These are phyloP conservation scores for Davidsoniella neocaledoniae DNA, from an alignment of 2,329 filamentous ascomycete genomes.

Conservation along the genomic window DNA sequence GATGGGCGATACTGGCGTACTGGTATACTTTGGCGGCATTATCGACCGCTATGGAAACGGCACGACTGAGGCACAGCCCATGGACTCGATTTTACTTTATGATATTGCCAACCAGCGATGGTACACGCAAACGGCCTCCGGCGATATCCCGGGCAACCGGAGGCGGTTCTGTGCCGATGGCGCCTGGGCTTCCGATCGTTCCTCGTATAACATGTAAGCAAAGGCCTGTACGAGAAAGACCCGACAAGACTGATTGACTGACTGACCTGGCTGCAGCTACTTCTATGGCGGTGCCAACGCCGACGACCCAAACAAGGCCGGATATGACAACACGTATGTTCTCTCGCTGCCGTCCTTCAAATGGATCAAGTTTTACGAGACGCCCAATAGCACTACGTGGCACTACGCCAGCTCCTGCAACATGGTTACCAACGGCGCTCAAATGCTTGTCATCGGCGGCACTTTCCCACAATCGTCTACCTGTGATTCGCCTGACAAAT, in stretches of 20 bases:
- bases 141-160: slow-evolving; percentile 33
- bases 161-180: slow-evolving; percentile 45
- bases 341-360: slow-evolving; percentile 44
- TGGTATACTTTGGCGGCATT: slow-evolving; percentile 46
- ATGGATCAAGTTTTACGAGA: slow-evolving; percentile 41
- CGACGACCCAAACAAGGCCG: slow-evolving; percentile 23
- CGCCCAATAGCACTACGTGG: slow-evolving; percentile 20
- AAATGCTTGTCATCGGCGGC: slow-evolving; percentile 49
- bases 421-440: slow-evolving; percentile 32
- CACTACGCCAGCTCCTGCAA: slow-evolving; percentile 43
- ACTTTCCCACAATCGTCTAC: slow-evolving; percentile 30
- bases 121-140: slow-evolving; percentile 41
- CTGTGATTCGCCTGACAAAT: slow-evolving; percentile 36
- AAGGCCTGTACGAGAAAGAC: not conserved
- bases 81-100: slow-evolving; percentile 39
- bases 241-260: not conserved
- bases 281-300: slow-evolving; percentile 42
- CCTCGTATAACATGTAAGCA: slow-evolving; percentile 47
- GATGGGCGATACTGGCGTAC: slow-evolving; percentile 38
- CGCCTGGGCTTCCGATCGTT: slow-evolving; percentile 40
- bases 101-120: slow-evolving; percentile 42
- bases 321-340: slow-evolving; percentile 46
- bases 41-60: slow-evolving; percentile 25
- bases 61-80: slow-evolving; percentile 26
- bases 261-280: slow-evolving; percentile 26